Evolutionary conservation across 495 filamentous ascomycete species (phyloP), one percentile per base, ranked within the genome.

Genomic region (Rhizodiscina lignyota): DNA sequence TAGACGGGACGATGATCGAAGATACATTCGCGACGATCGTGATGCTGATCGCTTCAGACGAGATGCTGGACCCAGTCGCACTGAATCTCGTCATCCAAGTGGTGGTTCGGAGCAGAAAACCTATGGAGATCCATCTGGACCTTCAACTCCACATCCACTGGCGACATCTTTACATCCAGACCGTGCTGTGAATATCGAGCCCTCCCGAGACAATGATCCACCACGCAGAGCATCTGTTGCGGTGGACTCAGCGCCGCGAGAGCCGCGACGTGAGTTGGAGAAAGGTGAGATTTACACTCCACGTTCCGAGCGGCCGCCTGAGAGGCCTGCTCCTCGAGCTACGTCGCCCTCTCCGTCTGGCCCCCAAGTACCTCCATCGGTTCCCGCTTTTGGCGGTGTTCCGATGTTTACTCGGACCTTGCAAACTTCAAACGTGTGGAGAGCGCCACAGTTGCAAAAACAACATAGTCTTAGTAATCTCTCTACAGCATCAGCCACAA

Each of bases 321-420:
- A n/a, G n/a, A n/a, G n/a, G n/a, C n/a, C n/a, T n/a, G n/a, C n/a
- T 19, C 43, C 53, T 15, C 53, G 44, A 35, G 37, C 45, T 35
- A 58, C 62, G 39, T 64, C 79, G 16, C 76, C 83, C 8, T 83
- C 82, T 13, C 79, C 81, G n/a, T 62, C 79, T 32, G 77, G 78
- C 24, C 80, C 82, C 10, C 75, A 81, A 21, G 83, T 50, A 21
- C 47, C 47, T 2, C 43, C 47, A 11, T 50, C 24, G 24, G 6
- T 86, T 2, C 83, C 83, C 13, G 77, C 81, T 1, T 87, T 91
- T 61, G 80, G 80, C 8, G 79, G 76, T 5, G 61, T 59, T 33
- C 35, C 35, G 28, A 10, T 26, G 23, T 23, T 21, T n/a, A 10
- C 38, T 3, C 18, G 30, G 1, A 34, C 16, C 18, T 39, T 30